Base-by-base conservation (phyloP, 805 yeast genomes). In the Yarrowia sp. region DNA sequence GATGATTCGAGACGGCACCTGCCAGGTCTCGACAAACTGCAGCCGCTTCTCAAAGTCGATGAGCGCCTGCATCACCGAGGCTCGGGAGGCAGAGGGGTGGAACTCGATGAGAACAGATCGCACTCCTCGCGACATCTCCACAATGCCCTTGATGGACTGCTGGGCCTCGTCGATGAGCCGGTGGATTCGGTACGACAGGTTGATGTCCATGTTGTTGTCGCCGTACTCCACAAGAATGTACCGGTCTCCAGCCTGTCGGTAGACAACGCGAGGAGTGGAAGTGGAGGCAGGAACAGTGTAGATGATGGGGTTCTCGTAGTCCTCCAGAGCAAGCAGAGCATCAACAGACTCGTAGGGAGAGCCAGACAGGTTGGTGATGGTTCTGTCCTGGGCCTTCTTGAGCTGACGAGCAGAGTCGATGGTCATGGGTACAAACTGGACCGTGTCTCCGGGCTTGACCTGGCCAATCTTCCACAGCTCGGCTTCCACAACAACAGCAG, bases 401-500 rank as follows among this genome's bases (percentile, higher is more conserved):
- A 93, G 80, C 17, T 76, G 76, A 71, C 89, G 81, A 8, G 98
- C 97, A 68, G 83, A 79, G 38, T 85, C 87, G 72, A 85, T 89
- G 15, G 86, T 74, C 52, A 95, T 83, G 43, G 98, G 97, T 68
- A 87, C 86, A 81, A 95, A 94, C 72, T 85, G 85, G 69, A 94
- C 87, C 58, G 78, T 73, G 75, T 95, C 98, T 75, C 98, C 98
- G 5, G 98, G 98, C 78, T 91, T 93, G 50, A 91, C 93, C 80
- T 94, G 98, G 56, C 99, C 99, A 75, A 95, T 90, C 81, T 95
- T 95, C 98, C 98, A 94, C 89, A 95, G 86, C 80, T 95, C 99
- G 47, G 96, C 91, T 75, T 92, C 96, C 14, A 92, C 90, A 71
- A 95, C 97, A 69, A 95, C 98, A 9, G 96, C 98, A 76, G 92